phyloP scores from a whole-genome alignment of 306 rosid species.

The Trichosanthes cucumerina region DNA sequence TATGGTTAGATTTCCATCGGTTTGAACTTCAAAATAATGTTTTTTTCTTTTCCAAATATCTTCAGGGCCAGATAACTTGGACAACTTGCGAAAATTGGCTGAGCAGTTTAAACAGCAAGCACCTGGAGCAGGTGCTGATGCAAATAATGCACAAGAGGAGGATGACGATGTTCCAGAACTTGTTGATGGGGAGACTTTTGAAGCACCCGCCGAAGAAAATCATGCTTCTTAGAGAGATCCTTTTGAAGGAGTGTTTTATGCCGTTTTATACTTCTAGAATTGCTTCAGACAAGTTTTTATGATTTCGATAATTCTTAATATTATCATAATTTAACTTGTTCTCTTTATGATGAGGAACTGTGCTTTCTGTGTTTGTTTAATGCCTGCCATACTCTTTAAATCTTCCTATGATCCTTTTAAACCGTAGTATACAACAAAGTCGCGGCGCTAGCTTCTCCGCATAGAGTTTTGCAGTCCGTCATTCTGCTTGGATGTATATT shows the following conservation, averaged over 20 bases:
- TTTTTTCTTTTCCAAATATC: neutral
- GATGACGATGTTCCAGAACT: constrained; percentile 72
- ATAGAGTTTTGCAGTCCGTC: neutral
- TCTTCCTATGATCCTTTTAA: neutral
- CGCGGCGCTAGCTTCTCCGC: neutral
- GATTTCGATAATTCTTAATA: constrained; percentile 5
- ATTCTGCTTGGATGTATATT: neutral
- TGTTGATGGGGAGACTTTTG: constrained; percentile 77
- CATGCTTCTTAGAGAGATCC: constrained; percentile 26
- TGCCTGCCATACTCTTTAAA: neutral
- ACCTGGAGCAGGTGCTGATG: constrained; percentile 49
- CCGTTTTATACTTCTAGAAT: neutral
- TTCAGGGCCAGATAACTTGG: constrained; percentile 90
- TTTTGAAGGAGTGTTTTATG: neutral
- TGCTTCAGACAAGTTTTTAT: constrained; percentile 1
- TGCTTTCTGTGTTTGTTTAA: neutral
- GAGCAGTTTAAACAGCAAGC: constrained; percentile 82
- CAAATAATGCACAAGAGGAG: constrained; percentile 35
- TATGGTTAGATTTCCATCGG: neutral
- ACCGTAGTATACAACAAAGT: neutral
- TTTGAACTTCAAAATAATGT: neutral
- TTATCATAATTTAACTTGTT: constrained; percentile 11
- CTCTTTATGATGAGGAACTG: constrained; percentile 6
- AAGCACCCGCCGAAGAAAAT: constrained; percentile 67
- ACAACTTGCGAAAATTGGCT: constrained; percentile 73